These are phyloP conservation scores for Podila epigama DNA, from an alignment of 192 early-diverging fungal species.

Conservation along the genomic window DNA sequence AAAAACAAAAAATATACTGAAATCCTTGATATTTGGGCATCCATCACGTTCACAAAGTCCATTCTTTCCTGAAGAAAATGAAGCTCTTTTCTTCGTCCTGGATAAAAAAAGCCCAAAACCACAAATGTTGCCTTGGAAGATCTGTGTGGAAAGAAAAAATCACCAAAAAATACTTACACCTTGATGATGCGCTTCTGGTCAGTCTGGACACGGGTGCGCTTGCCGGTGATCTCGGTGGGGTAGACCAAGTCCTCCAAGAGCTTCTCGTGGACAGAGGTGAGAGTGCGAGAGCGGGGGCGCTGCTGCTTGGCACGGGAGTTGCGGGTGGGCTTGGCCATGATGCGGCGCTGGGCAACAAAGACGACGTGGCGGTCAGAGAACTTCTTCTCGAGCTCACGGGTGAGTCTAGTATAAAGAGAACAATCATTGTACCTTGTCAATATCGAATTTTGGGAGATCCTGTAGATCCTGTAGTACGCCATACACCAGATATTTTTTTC, in stretches of 20 bases:
- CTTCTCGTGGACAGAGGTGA: constrained; percentile 96
- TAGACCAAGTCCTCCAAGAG: constrained; percentile 97
- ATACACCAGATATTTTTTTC: neutral
- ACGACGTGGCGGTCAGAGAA: constrained; percentile 99
- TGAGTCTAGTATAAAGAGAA: constrained; percentile 69
- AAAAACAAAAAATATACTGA: too few species aligned
- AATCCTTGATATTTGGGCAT: too few species aligned
- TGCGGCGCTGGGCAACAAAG: constrained; percentile 91
- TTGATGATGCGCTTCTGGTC: constrained; percentile 96
- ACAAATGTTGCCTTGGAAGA: too few species aligned
- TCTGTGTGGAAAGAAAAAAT: too few species aligned
- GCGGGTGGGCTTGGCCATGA: constrained; percentile 93
- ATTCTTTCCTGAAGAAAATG: too few species aligned
- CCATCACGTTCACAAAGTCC: too few species aligned
- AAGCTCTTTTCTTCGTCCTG: too few species aligned
- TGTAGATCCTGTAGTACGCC: neutral
- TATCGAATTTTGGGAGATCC: neutral
- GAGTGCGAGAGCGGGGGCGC: constrained; percentile 95
- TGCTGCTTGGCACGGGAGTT: constrained; percentile 89
- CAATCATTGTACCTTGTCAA: too few species aligned
- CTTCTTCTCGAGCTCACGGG: constrained; percentile 99
- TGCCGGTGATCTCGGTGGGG: constrained; percentile 99
- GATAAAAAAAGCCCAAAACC: too few species aligned
- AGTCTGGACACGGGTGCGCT: constrained; percentile 95
- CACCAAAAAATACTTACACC: constrained; percentile 79